Evolutionary conservation across 352 stramenopile species (phyloP).

Genomic region (Phytophthora colocasiae): DNA sequence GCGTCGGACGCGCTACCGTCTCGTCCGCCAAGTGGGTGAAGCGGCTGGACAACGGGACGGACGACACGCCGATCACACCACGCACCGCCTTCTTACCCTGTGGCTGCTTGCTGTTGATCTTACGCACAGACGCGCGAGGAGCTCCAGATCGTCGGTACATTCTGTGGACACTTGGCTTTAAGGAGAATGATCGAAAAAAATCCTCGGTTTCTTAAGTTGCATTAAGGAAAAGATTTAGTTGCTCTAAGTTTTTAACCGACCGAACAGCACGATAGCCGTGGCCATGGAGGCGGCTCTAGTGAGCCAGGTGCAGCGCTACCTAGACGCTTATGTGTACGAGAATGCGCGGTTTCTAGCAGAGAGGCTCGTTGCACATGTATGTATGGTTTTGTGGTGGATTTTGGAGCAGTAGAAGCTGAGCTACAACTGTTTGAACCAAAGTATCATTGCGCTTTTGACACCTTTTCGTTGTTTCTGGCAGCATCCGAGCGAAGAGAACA

Average conservation of each 20-base stretch:
- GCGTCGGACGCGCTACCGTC: conserved; percentile 23
- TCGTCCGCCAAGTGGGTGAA: conserved; percentile 76
- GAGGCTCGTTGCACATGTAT: conserved; percentile 80
- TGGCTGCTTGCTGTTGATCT: conserved; percentile 55
- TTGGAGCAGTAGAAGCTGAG: conserved; percentile 18
- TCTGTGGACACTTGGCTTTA: background rate
- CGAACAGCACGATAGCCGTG: conserved; percentile 14
- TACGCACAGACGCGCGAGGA: conserved; percentile 61
- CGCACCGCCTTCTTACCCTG: conserved; percentile 47
- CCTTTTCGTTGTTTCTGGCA: conserved; percentile 39
- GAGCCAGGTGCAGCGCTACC: conserved; percentile 57
- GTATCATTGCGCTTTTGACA: conserved; percentile 25
- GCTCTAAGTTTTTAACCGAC: conserved; percentile 14
- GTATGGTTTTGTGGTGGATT: conserved; percentile 11
- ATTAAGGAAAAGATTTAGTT: conserved; percentile 3
- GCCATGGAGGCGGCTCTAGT: conserved; percentile 57
- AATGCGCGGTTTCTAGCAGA: conserved; percentile 87
- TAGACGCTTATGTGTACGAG: conserved; percentile 62
- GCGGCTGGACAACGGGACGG: conserved; percentile 74
- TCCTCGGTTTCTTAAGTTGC: conserved; percentile 4
- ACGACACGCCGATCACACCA: conserved; percentile 70
- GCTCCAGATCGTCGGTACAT: conserved; percentile 44
- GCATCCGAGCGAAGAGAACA: conserved; percentile 65
- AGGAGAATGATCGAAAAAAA: too few species aligned
- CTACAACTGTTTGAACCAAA: conserved; percentile 7